Evolutionary conservation across 2,329 filamentous ascomycete species (phyloP).

Genomic region (Calcarisporium arbuscula): DNA sequence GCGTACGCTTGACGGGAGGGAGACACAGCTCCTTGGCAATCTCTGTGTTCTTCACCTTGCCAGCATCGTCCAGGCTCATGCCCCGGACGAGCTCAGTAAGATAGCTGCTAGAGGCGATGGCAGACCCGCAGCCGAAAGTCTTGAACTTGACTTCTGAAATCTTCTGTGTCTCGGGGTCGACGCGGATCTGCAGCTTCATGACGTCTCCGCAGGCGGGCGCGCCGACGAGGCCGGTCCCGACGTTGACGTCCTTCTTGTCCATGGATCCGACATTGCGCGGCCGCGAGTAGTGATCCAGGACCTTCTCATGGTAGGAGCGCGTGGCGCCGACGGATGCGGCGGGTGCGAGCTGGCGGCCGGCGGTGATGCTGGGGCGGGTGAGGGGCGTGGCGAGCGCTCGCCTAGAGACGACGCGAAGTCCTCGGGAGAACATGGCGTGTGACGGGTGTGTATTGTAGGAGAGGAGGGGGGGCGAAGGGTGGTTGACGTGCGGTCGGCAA

Average conservation of each 20-base stretch:
- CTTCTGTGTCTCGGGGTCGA: slow-evolving; percentile 79
- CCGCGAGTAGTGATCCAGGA: slow-evolving; percentile 44
- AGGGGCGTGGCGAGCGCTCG: slow-evolving; percentile 34
- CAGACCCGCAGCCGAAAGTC: slow-evolving; percentile 91
- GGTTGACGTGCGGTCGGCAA: too few relatives aligned
- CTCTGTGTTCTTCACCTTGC: slow-evolving; percentile 90
- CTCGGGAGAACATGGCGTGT: slow-evolving; percentile 46
- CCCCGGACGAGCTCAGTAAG: slow-evolving; percentile 90
- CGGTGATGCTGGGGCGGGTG: slow-evolving; percentile 25
- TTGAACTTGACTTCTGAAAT: slow-evolving; percentile 97
- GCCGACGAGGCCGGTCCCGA: slow-evolving; percentile 87
- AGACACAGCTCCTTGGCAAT: slow-evolving; percentile 94
- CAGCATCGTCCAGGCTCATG: slow-evolving; percentile 90
- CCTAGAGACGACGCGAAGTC: slow-evolving; percentile 36
- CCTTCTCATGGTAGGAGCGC: slow-evolving; percentile 48
- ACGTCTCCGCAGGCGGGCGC: slow-evolving; percentile 86
- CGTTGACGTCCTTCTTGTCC: slow-evolving; percentile 70
- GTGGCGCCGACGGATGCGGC: slow-evolving; percentile 32
- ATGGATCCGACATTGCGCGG: slow-evolving; percentile 51
- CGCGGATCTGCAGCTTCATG: slow-evolving; percentile 76
- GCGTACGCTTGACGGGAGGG: slow-evolving; percentile 79
- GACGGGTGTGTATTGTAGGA: too few relatives aligned
- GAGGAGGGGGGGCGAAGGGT: too few relatives aligned
- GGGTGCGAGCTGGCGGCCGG: slow-evolving; percentile 35
- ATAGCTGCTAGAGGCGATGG: slow-evolving; percentile 92